Conservation (phyloP, 306 rosid genomes). For the Citrullus mucosospermus region DNA sequence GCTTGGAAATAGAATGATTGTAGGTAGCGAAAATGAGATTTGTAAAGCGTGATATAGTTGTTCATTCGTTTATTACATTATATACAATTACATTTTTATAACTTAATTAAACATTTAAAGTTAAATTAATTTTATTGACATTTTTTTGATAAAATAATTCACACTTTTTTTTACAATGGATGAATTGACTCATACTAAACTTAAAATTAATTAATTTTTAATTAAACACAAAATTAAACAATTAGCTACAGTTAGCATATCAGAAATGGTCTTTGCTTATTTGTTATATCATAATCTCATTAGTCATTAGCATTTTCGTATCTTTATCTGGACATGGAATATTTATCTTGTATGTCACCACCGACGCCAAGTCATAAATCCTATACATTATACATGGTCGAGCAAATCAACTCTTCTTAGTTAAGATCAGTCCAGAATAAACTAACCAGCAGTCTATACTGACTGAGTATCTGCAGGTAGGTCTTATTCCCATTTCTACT, state of each 20-base stretch:
- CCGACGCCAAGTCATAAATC: not conserved
- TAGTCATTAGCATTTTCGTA: not conserved
- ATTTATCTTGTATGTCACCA: too few relatives aligned
- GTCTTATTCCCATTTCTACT: constrained; percentile 43
- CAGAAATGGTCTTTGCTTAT: not conserved
- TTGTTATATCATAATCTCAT: not conserved
- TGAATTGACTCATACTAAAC: not conserved
- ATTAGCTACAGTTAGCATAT: not conserved
- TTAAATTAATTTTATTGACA: not conserved
- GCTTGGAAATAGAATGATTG: not conserved
- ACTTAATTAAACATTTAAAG: not conserved
- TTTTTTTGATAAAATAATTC: not conserved
- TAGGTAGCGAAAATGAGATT: not conserved
- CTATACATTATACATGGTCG: not conserved
- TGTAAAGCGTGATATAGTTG: not conserved
- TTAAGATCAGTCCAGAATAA: not conserved
- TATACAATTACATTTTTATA: not conserved
- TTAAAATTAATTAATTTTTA: not conserved
- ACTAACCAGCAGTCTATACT: constrained; percentile 55
- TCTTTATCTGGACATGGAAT: not conserved
- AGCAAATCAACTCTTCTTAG: not conserved
- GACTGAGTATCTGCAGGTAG: constrained; percentile 45
- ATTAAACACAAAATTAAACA: too few relatives aligned
- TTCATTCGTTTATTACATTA: not conserved
- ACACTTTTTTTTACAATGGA: not conserved